Conservation (phyloP, 495 filamentous ascomycete species). For the Talaromyces wortmannii region DNA sequence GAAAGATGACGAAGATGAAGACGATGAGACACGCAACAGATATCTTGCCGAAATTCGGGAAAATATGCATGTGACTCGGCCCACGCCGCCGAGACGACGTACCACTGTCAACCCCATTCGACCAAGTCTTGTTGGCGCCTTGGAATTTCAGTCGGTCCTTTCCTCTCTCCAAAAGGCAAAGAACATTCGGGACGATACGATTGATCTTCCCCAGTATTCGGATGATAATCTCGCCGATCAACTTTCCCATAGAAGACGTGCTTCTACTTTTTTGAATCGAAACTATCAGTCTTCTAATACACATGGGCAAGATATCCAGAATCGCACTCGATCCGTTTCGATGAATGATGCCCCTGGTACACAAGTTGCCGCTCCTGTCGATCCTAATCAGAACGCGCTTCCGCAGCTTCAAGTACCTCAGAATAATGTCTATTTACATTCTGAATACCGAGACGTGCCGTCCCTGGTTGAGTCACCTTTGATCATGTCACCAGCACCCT, state of each 20-base stretch:
- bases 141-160: slow-evolving; percentile 90
- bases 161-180: slow-evolving; percentile 72
- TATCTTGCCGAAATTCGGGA: slow-evolving; percentile 78
- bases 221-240: slow-evolving; percentile 44
- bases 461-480: not conserved
- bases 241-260: slow-evolving; percentile 3
- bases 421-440: not conserved
- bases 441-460: not conserved
- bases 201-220: slow-evolving; percentile 66
- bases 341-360: slow-evolving; percentile 52
- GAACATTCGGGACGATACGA: slow-evolving; percentile 56
- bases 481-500: not conserved
- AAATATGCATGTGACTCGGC: slow-evolving; percentile 85
- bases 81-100: slow-evolving; percentile 52
- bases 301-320: slow-evolving; percentile 17
- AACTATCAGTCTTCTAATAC: slow-evolving; percentile 2
- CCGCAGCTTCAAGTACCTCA: slow-evolving; percentile 13
- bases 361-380: slow-evolving; percentile 28
- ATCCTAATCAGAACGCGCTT: slow-evolving; percentile 11
- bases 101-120: slow-evolving; percentile 78
- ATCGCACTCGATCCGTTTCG: slow-evolving; percentile 55
- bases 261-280: too few relatives aligned
- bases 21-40: slow-evolving; percentile 64
- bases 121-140: slow-evolving; percentile 84
- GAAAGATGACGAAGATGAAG: slow-evolving; percentile 51